These are phyloP conservation scores for Coemansia sp. DNA, from an alignment of 371 early-diverging fungal genomes.

Conservation along the genomic window DNA sequence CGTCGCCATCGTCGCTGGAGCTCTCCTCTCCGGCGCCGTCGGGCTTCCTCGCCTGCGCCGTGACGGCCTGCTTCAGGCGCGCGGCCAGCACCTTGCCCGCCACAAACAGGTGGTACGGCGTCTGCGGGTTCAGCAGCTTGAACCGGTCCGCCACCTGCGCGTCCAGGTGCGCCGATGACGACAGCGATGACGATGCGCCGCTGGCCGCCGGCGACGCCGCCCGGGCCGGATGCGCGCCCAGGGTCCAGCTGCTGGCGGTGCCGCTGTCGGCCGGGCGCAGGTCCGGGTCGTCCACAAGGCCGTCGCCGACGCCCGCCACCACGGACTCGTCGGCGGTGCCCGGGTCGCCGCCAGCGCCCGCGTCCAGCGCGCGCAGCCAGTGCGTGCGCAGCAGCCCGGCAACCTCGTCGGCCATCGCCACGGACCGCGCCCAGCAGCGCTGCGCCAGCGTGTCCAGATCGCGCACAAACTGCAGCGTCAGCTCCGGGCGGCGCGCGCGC, in stretches of 20 bases:
- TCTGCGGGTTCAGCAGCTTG: conserved; percentile 48
- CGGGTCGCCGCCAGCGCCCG: neutral
- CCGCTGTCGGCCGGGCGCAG: neutral
- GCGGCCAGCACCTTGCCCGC: conserved; percentile 49
- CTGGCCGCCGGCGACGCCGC: conserved; percentile 1
- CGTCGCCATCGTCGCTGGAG: neutral
- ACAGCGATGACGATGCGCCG: conserved; percentile 2
- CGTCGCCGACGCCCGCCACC: conserved; percentile 1
- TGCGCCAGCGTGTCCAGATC: conserved; percentile 31
- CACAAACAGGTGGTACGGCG: conserved; percentile 46
- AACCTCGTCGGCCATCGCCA: conserved; percentile 37
- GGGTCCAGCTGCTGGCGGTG: neutral
- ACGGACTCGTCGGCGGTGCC: neutral
- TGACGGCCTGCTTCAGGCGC: conserved; percentile 39
- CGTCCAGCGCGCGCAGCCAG: conserved; percentile 30
- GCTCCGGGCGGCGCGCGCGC: conserved; percentile 23
- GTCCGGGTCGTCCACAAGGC: neutral
- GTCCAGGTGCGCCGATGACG: conserved; percentile 11
- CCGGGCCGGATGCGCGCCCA: neutral
- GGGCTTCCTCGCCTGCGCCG: conserved; percentile 11
- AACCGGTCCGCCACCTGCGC: conserved; percentile 35
- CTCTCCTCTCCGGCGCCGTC: neutral
- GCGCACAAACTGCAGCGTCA: conserved; percentile 23
- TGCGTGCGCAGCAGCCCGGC: conserved; percentile 37
- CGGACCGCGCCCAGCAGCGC: conserved; percentile 39